A percentile compares a stretch with the other conserved stretches of the same genome.
phyloP scores from a whole-genome alignment of 257 asterid genomes.

The Ilex asprella region DNA sequence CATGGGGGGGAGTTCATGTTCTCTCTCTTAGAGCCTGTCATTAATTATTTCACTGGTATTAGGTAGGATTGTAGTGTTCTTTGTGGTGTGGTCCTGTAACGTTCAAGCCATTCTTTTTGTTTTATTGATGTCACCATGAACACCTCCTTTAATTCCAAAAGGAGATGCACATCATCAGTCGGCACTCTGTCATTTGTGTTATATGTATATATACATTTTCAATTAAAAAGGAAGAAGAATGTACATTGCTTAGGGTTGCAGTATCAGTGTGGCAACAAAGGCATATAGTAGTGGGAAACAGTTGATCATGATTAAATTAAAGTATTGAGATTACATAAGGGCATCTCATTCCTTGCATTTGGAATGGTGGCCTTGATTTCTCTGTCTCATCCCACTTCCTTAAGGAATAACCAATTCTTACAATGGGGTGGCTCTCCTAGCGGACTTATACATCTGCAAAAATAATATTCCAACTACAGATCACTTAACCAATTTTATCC shows the following conservation, averaged over 20 bases:
- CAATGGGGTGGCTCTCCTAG: not conserved
- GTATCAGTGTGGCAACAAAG: too few species aligned
- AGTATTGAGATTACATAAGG: too few species aligned
- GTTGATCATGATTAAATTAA: not conserved
- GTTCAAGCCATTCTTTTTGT: slow-evolving; percentile 9
- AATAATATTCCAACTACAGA: too few species aligned
- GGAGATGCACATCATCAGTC: slow-evolving; percentile 5
- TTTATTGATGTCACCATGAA: slow-evolving; percentile 2
- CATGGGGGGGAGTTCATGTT: slow-evolving; percentile 60
- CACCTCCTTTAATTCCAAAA: slow-evolving; percentile 10
- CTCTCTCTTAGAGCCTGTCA: too few species aligned
- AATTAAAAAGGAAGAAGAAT: too few species aligned
- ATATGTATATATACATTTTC: too few species aligned
- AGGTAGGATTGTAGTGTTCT: slow-evolving; percentile 8
- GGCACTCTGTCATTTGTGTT: too few species aligned
- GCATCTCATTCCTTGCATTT: not conserved
- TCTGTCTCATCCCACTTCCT: not conserved
- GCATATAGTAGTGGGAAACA: not conserved
- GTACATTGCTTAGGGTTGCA: too few species aligned
- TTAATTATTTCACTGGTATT: too few species aligned
- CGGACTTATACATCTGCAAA: slow-evolving; percentile 1
- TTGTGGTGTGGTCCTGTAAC: slow-evolving; percentile 14
- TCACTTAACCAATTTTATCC: too few species aligned
- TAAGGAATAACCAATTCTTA: not conserved
- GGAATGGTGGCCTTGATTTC: not conserved